A percentile compares a stretch with the other conserved stretches of the same genome.
Conservation (phyloP, 495 filamentous ascomycete genomes). For the Pseudevernia furfuracea region DNA sequence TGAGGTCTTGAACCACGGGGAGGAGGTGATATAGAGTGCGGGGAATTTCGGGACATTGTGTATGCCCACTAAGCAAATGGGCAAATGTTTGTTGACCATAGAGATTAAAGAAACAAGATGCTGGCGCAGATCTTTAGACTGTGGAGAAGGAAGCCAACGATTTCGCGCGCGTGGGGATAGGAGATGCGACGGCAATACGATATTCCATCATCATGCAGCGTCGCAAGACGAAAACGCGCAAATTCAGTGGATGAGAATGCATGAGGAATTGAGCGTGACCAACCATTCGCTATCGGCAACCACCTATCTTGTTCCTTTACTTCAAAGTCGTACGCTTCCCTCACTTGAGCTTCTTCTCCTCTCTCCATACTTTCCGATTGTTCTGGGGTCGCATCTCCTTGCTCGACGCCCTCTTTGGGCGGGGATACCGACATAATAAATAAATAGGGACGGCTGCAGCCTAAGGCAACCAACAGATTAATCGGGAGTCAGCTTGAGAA, state of each 20-base stretch:
- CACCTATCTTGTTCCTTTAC: conserved; percentile 99
- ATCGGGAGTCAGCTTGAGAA: conserved; percentile 9
- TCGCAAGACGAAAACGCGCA: conserved; percentile 42
- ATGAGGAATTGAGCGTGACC: conserved; percentile 52
- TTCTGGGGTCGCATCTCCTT: conserved; percentile 86
- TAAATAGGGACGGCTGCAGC: conserved; percentile 26
- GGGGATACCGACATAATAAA: conserved; percentile 94
- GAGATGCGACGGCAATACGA: conserved; percentile 45
- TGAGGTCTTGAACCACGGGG: conserved; percentile 29
- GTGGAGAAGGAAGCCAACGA: conserved; percentile 28
- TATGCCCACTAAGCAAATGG: conserved; percentile 32
- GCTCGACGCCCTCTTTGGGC: conserved; percentile 87
- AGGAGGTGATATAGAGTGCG: conserved; percentile 37
- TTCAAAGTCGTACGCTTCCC: conserved; percentile 85
- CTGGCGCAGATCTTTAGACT: conserved; percentile 34
- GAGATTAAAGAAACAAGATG: conserved; percentile 33
- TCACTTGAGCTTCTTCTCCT: conserved; percentile 54
- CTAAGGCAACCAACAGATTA: conserved; percentile 19
- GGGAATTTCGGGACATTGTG: conserved; percentile 38
- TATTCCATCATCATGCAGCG: conserved; percentile 35
- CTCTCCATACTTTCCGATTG: conserved; percentile 62
- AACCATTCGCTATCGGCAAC: conserved; percentile 99
- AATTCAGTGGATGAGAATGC: conserved; percentile 47
- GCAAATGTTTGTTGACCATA: conserved; percentile 32
- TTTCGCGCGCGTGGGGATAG: conserved; percentile 30